These are phyloP conservation scores for Trametes meyenii DNA, from an alignment of 768 basidiomycete genomes.

Conservation along the genomic window DNA sequence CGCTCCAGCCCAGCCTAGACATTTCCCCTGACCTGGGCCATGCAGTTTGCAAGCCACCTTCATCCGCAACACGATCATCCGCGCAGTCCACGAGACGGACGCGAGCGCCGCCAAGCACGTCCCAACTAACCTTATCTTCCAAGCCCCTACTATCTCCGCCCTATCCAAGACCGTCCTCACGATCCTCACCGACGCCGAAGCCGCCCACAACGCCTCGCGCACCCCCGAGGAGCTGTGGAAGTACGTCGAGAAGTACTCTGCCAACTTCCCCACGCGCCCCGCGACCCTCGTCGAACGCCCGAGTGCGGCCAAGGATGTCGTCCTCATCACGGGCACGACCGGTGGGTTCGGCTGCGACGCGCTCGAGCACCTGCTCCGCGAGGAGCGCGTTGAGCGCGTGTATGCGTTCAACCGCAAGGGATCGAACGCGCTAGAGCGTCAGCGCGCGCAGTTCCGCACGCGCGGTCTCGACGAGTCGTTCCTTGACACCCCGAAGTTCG, in stretches of 20 bases:
- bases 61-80: constrained; percentile 37
- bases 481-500: constrained; percentile 35
- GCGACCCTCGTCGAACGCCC: constrained; percentile 17
- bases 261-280: constrained; percentile 14
- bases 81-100: constrained; percentile 35
- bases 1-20: background rate
- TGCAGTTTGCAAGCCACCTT: constrained; percentile 35
- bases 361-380: constrained; percentile 27
- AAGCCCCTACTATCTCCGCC: constrained; percentile 42
- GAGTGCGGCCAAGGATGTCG: constrained; percentile 18
- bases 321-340: constrained; percentile 38
- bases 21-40: background rate
- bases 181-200: constrained; percentile 28
- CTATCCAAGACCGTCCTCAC: constrained; percentile 19
- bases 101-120: constrained; percentile 33
- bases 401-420: constrained; percentile 32
- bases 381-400: constrained; percentile 22
- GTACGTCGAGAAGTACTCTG: constrained; percentile 44
- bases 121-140: constrained; percentile 38
- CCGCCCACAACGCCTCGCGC: constrained; percentile 6
- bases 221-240: constrained; percentile 26
- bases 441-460: constrained; percentile 32
- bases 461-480: constrained; percentile 37
- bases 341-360: constrained; percentile 34
- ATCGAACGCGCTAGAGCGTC: constrained; percentile 29